These are phyloP conservation scores for Bolboschoenus planiculmis DNA, from an alignment of 176 grass and related monocot genomes.

Conservation along the genomic window DNA sequence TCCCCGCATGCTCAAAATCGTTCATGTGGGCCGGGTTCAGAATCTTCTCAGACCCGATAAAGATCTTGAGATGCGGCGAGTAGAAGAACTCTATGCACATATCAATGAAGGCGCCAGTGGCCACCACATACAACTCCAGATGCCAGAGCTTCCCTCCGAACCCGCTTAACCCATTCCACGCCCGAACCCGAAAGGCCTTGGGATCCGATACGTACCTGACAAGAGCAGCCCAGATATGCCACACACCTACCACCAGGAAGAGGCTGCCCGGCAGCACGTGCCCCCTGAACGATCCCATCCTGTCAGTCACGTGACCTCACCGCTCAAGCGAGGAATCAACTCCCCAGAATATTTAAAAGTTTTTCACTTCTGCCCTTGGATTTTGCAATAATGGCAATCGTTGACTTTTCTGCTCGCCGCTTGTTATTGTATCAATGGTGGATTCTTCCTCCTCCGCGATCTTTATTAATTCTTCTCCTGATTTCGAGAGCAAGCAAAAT, in stretches of 20 bases:
- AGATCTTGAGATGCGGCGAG: conserved; percentile 61
- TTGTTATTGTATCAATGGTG: background rate
- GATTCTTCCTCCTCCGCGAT: too few relatives aligned
- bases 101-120: conserved; percentile 65
- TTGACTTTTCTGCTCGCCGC: background rate
- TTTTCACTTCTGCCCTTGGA: conserved; percentile 1
- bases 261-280: conserved; percentile 82
- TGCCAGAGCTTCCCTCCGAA: conserved; percentile 19
- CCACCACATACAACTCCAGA: conserved; percentile 72
- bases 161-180: conserved; percentile 38
- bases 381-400: background rate
- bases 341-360: too few relatives aligned
- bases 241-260: conserved; percentile 55
- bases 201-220: conserved; percentile 50
- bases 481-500: too few relatives aligned
- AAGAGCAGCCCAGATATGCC: conserved; percentile 57
- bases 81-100: conserved; percentile 95
- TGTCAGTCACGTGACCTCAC: background rate
- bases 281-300: conserved; percentile 83
- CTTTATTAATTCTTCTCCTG: too few relatives aligned
- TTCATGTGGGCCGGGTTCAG: conserved; percentile 82
- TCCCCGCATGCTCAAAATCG: conserved; percentile 86
- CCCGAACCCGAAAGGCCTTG: conserved; percentile 50
- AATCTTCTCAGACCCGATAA: conserved; percentile 32
- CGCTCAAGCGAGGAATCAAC: background rate